A percentile compares a stretch with the other conserved stretches of the same genome.
These are phyloP conservation scores for Tricholoma flavovirens DNA, from an alignment of 768 basidiomycete species.

Conservation along the genomic window DNA sequence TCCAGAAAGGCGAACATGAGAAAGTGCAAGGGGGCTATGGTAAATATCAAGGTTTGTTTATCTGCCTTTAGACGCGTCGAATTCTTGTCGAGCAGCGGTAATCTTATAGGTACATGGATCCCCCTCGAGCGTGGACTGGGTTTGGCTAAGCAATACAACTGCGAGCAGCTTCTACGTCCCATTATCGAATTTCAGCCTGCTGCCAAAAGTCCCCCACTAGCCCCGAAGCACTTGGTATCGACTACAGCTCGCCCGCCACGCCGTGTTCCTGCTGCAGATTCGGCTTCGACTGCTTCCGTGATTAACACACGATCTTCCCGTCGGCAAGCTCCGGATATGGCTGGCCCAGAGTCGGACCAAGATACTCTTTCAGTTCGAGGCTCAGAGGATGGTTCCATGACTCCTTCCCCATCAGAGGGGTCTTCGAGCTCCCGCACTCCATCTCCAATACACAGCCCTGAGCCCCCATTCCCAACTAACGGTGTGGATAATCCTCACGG, in stretches of 20 bases:
- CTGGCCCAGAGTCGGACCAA: constrained; percentile 54
- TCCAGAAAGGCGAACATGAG: constrained; percentile 98
- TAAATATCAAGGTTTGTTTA: constrained; percentile 88
- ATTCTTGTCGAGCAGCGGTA: constrained; percentile 4
- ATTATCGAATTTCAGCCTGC: constrained; percentile 93
- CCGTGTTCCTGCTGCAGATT: constrained; percentile 35
- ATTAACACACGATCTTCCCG: constrained; percentile 60
- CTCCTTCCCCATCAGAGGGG: constrained; percentile 79
- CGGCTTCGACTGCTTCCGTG: constrained; percentile 26
- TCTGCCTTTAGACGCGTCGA: constrained; percentile 10
- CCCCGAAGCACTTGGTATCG: constrained; percentile 92
- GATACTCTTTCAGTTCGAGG: constrained; percentile 63
- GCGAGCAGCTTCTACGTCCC: constrained; percentile 79
- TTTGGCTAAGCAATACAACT: constrained; percentile 90
- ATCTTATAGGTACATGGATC: constrained; percentile 86
- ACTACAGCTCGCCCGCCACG: constrained; percentile 51
- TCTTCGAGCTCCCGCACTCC: constrained; percentile 91
- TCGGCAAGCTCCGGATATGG: constrained; percentile 40
- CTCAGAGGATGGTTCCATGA: constrained; percentile 87
- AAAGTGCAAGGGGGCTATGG: constrained; percentile 99
- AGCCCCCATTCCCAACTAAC: constrained; percentile 39
- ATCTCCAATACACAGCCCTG: constrained; percentile 71
- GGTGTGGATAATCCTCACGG: constrained; percentile 35
- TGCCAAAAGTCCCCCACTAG: constrained; percentile 86
- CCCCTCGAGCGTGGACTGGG: constrained; percentile 85